Evolutionary conservation across 1,284 basidiomycete species (phyloP).

Genomic region (Boletus hoseneyae): DNA sequence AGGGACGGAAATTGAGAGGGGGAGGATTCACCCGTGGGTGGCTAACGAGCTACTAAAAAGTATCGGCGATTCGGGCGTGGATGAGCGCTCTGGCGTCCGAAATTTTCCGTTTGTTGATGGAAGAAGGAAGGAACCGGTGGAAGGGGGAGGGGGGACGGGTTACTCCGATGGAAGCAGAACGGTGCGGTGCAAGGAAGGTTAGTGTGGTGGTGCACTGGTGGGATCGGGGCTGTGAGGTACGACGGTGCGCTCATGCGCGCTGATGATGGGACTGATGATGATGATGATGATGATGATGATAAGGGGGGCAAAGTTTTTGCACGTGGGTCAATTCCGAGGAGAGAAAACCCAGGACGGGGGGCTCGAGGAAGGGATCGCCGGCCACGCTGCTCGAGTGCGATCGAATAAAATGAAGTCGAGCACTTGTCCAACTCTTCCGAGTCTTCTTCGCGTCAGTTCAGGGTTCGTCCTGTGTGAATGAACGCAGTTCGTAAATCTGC

Average conservation of each 20-base stretch:
- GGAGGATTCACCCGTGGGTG: no score
- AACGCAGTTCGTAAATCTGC: constrained; percentile 3
- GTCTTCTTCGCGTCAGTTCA: constrained; percentile 4
- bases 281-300: background rate
- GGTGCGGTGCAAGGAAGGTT: background rate
- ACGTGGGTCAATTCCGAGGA: constrained; percentile 3
- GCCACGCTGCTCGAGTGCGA: constrained; percentile 4
- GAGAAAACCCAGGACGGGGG: background rate
- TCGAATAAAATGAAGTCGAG: constrained; percentile 4
- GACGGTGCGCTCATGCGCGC: background rate
- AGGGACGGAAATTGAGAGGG: no score
- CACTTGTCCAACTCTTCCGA: no score
- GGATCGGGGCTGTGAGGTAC: background rate
- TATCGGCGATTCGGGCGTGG: no score
- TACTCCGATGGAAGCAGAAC: background rate
- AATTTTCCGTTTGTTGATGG: background rate
- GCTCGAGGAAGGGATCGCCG: constrained; percentile 3
- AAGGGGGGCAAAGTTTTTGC: background rate
- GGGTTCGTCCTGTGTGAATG: constrained; percentile 28
- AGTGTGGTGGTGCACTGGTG: no score
- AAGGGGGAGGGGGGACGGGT: background rate
- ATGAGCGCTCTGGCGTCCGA: no score
- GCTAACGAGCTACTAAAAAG: no score
- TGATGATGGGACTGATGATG: background rate
- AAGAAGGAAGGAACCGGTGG: background rate